Percentiles rank a stretch among this genome's conserved stretches.
Conservation (phyloP, 225 moss, liverwort and hornwort species). For the Rhytidiadelphus loreus region DNA sequence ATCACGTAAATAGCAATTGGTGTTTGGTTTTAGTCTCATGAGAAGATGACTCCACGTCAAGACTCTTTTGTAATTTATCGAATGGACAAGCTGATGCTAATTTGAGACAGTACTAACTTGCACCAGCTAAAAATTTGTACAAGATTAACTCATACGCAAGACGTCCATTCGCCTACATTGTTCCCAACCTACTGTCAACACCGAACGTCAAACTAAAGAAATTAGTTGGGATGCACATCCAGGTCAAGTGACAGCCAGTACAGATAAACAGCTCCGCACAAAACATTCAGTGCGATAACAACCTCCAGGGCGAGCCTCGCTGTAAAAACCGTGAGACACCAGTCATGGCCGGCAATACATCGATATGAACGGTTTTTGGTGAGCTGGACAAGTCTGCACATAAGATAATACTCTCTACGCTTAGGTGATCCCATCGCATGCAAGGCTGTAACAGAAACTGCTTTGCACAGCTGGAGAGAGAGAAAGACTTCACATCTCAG, state of each 20-base stretch:
- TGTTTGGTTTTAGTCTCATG: background rate
- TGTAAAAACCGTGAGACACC: slow-evolving; percentile 86
- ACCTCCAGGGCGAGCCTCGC: slow-evolving; percentile 73
- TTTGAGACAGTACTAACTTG: background rate
- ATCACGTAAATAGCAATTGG: background rate
- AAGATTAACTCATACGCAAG: background rate
- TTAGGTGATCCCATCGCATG: background rate
- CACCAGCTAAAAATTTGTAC: background rate
- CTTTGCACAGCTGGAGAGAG: background rate
- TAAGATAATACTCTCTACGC: background rate
- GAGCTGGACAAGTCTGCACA: slow-evolving; percentile 45
- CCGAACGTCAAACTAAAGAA: background rate
- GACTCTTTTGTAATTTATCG: background rate
- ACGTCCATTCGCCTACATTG: background rate
- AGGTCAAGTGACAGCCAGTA: background rate
- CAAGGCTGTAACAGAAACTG: background rate
- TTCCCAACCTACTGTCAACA: background rate
- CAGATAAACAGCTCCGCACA: background rate
- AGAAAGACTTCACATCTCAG: background rate
- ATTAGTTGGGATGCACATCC: background rate
- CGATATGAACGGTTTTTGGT: slow-evolving; percentile 56
- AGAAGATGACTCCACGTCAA: background rate
- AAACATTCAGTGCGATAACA: background rate
- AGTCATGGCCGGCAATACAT: slow-evolving; percentile 85
- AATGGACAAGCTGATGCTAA: background rate